Base-by-base conservation (phyloP, 2,329 filamentous ascomycete genomes). In the Aureobasidium sp. region DNA sequence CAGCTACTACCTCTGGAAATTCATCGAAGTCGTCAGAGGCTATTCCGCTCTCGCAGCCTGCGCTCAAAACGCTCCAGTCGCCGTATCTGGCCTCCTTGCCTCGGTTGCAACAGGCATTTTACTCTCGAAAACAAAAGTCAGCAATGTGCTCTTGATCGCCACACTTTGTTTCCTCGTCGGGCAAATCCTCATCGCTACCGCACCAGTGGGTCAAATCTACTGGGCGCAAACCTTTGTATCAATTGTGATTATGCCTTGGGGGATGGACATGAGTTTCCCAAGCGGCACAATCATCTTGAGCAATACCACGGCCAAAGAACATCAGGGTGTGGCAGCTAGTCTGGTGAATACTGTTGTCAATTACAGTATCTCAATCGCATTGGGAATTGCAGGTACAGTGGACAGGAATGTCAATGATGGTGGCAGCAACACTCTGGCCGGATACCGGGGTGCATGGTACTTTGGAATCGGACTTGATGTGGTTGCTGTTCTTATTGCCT, bases 191-290 rank as follows among this genome's bases (percentile, higher is more conserved):
- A 65, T 76, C 2, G 76, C 74, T 3, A 79, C 74, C 1, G 76
- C 80, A 2, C 83, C 84, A 0, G 74, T 79, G 0, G 66, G 78
- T 5, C 84, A 87, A 69, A 79, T 74, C 0, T 89, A 88, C 73
- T 89, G 87, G 87, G 76, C 76, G 20, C 82, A 87, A 65, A 77
- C 81, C 0, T 89, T 89, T 68, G 77, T 86, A 10, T 77, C 78
- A 1, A 76, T 84, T 3, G 29, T 87, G 3, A 68, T 88, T 50
- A 84, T 83, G 71, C 80, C 83, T 0, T 85, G 80, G 67, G 84
- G 85, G 1, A 85, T 87, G 81, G 84, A 89, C 69, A 87, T 87
- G 79, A 83, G 78, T 2, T 87, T 87, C 66, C 86, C 86, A 0
- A 81, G 84, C 0, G 84, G 82, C 0, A 86, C 80, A 0, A 69